Percentiles rank a stretch among this genome's conserved stretches.
phyloP scores from a whole-genome alignment of 352 stramenopile species.

The Globisporangium perplexum region DNA sequence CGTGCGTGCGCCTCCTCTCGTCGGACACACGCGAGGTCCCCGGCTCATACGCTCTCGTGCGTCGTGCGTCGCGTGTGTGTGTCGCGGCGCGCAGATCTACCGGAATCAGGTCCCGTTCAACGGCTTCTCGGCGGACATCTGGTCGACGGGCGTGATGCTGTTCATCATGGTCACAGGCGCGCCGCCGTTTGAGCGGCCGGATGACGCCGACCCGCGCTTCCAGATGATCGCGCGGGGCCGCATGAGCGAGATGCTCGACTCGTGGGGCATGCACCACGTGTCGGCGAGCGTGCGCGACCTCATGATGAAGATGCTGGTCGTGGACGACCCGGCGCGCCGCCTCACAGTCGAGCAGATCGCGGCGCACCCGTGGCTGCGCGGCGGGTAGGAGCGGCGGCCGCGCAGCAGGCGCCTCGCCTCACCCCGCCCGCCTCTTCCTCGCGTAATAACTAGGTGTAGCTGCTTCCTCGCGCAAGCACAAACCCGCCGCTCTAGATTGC shows the following conservation, averaged over 20 bases:
- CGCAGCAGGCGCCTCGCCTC: background rate
- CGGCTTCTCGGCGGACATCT: conserved; percentile 90
- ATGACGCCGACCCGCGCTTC: conserved; percentile 76
- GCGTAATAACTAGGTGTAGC: conserved; percentile 31
- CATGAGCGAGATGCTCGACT: conserved; percentile 84
- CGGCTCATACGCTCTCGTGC: too few relatives aligned
- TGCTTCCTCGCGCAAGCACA: conserved; percentile 18
- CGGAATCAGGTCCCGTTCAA: conserved; percentile 90
- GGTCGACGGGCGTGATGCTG: conserved; percentile 91
- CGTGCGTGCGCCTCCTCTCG: background rate
- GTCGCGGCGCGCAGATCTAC: conserved; percentile 80
- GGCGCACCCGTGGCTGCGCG: conserved; percentile 76
- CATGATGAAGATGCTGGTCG: conserved; percentile 73
- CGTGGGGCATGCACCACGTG: conserved; percentile 81
- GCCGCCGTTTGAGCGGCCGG: conserved; percentile 86
- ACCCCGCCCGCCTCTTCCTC: background rate
- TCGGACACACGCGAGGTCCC: too few relatives aligned
- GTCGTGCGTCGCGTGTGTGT: too few relatives aligned
- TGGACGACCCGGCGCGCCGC: conserved; percentile 66
- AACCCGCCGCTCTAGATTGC: conserved; percentile 16
- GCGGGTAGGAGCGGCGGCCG: conserved; percentile 28
- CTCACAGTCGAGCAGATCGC: conserved; percentile 82
- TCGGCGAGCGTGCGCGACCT: conserved; percentile 67
- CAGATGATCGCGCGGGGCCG: conserved; percentile 80
- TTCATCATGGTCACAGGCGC: conserved; percentile 94